These are phyloP conservation scores for Globisporangium uncinulatum DNA, from an alignment of 352 stramenopile species.

Conservation along the genomic window DNA sequence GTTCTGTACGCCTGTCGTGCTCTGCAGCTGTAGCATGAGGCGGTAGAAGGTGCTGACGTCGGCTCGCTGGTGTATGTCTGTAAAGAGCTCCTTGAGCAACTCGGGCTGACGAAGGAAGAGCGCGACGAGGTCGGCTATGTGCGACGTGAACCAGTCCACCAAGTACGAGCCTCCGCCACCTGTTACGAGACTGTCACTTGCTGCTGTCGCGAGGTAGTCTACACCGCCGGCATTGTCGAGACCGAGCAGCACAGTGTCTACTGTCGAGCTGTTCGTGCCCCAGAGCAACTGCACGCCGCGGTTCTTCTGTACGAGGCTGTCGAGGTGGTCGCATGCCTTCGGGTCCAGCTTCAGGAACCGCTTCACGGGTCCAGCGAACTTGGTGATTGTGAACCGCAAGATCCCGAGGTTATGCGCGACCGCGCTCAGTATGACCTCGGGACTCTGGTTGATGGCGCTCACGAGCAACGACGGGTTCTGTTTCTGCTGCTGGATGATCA, in stretches of 20 bases:
- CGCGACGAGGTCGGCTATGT: slow-evolving; percentile 42
- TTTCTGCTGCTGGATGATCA: slow-evolving; percentile 44
- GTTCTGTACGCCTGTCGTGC: slow-evolving; percentile 52
- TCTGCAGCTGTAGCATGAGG: slow-evolving; percentile 56
- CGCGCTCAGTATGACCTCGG: slow-evolving; percentile 58
- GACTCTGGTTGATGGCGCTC: slow-evolving; percentile 52
- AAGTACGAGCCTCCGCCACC: slow-evolving; percentile 19
- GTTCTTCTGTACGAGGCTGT: slow-evolving; percentile 38
- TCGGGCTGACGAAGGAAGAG: slow-evolving; percentile 52
- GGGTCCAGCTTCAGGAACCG: slow-evolving; percentile 55
- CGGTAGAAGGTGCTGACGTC: slow-evolving; percentile 51
- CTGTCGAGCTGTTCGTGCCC: slow-evolving; percentile 21
- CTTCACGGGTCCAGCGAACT: slow-evolving; percentile 62
- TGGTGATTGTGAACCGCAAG: slow-evolving; percentile 61
- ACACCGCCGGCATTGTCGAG: slow-evolving; percentile 6
- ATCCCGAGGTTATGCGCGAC: slow-evolving; percentile 63
- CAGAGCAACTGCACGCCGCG: slow-evolving; percentile 61
- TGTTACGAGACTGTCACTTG: slow-evolving; percentile 2
- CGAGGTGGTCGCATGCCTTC: slow-evolving; percentile 48
- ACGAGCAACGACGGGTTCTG: slow-evolving; percentile 53
- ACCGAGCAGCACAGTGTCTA: slow-evolving; percentile 1
- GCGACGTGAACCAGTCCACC: slow-evolving; percentile 55
- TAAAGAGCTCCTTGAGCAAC: slow-evolving; percentile 53
- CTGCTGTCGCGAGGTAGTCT: slow-evolving; percentile 6
- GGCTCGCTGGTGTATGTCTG: slow-evolving; percentile 47